phyloP scores from a whole-genome alignment of 768 basidiomycete genomes.

The Mycena epipterygia region DNA sequence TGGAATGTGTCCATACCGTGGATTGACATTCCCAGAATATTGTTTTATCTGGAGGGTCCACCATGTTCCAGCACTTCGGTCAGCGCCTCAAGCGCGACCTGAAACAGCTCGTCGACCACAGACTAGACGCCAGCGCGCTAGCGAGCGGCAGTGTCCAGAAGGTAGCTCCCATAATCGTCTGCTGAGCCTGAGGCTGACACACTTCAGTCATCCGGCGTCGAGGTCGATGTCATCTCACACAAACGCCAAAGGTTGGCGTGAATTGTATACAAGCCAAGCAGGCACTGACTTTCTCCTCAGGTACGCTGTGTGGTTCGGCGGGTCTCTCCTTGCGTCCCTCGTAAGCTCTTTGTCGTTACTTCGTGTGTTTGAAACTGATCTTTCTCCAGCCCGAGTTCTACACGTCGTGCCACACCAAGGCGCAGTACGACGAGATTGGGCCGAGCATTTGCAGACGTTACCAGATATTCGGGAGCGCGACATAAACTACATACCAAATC shows the following conservation, averaged over 20 bases:
- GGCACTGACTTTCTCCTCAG: constrained; percentile 48
- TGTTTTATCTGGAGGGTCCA: constrained; percentile 95
- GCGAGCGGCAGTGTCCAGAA: constrained; percentile 82
- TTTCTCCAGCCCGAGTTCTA: constrained; percentile 89
- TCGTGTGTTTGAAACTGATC: constrained; percentile 11
- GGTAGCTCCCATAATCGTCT: constrained; percentile 54
- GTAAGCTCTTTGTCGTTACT: constrained; percentile 58
- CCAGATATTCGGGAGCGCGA: constrained; percentile 93
- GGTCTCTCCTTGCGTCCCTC: constrained; percentile 92
- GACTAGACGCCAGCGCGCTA: constrained; percentile 82
- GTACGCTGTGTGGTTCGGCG: constrained; percentile 98
- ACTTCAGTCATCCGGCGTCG: constrained; percentile 91
- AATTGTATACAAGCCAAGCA: neutral
- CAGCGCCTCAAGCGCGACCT: constrained; percentile 95
- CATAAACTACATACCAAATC: constrained; percentile 54
- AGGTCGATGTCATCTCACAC: constrained; percentile 98
- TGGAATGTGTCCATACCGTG: neutral
- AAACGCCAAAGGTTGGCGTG: constrained; percentile 88
- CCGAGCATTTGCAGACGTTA: constrained; percentile 94
- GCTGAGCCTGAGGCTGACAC: constrained; percentile 1
- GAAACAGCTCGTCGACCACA: constrained; percentile 92
- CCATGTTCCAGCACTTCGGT: constrained; percentile 99
- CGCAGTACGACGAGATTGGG: constrained; percentile 94
- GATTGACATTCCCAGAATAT: constrained; percentile 72
- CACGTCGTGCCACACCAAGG: constrained; percentile 93